phyloP scores from a whole-genome alignment of 495 filamentous ascomycete species.

The Delitschia confertaspora region DNA sequence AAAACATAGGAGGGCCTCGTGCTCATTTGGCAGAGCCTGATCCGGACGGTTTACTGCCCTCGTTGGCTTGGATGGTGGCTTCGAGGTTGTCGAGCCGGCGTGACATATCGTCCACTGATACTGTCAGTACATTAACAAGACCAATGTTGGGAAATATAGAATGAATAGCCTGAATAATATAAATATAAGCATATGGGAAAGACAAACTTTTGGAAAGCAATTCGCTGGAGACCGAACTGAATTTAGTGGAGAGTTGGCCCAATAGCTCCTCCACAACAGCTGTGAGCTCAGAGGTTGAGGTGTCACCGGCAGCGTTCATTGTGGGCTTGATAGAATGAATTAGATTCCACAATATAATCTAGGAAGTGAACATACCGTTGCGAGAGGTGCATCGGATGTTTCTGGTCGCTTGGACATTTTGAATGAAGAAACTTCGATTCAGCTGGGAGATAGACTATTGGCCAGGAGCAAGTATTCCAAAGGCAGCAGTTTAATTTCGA shows the following conservation, averaged over 20 bases:
- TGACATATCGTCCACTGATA: conserved; percentile 89
- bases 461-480: too few relatives aligned
- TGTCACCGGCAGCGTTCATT: conserved; percentile 7
- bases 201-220: conserved; percentile 83
- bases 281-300: conserved; percentile 52
- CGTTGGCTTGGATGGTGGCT: conserved; percentile 51
- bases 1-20: too few relatives aligned
- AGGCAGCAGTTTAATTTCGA: too few relatives aligned
- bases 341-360: neutral
- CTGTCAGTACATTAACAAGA: neutral
- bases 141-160: neutral
- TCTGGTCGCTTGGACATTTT: conserved; percentile 1
- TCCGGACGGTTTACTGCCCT: conserved; percentile 36
- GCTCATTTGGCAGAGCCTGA: conserved; percentile 6
- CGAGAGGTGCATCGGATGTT: neutral
- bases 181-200: conserved; percentile 11
- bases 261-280: conserved; percentile 78
- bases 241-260: conserved; percentile 74
- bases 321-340: neutral
- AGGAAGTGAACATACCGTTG: neutral
- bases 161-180: neutral
- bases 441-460: too few relatives aligned
- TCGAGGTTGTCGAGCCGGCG: conserved; percentile 81
- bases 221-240: conserved; percentile 68
- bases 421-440: too few relatives aligned